phyloP scores from a whole-genome alignment of 768 basidiomycete species.

The Sporobolomyces roseus region DNA sequence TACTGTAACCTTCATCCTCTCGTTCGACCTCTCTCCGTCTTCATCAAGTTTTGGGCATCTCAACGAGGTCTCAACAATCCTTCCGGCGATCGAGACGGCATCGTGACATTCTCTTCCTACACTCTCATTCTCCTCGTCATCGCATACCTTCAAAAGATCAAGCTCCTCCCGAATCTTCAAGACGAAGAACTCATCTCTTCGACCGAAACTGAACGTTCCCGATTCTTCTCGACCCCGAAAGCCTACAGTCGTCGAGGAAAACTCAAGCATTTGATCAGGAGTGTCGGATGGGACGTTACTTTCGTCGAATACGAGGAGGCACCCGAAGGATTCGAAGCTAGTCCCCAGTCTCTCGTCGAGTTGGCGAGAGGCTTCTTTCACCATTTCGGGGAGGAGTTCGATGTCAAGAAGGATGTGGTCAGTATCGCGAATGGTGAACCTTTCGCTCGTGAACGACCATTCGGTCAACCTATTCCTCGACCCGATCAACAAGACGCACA shows the following conservation, averaged over 20 bases:
- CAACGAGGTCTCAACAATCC: constrained; percentile 57
- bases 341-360: constrained; percentile 16
- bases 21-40: constrained; percentile 52
- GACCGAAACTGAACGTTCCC: not conserved
- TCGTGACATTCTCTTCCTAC: constrained; percentile 61
- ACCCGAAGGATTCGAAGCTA: constrained; percentile 7
- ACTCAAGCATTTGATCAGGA: not conserved
- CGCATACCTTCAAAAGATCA: constrained; percentile 55
- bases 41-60: constrained; percentile 63
- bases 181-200: constrained; percentile 27
- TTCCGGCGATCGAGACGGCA: constrained; percentile 35
- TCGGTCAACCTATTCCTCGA: not conserved
- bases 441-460: constrained; percentile 13
- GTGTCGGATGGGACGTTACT: constrained; percentile 36
- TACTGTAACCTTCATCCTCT: constrained; percentile 56
- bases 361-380: constrained; percentile 39
- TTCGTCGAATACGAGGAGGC: constrained; percentile 32
- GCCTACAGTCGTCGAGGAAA: constrained; percentile 3
- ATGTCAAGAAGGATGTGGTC: constrained; percentile 10
- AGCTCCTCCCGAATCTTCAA: constrained; percentile 43
- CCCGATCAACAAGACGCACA: not conserved
- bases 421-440: constrained; percentile 25
- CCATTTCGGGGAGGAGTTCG: constrained; percentile 22
- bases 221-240: constrained; percentile 38
- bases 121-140: constrained; percentile 62